Evolutionary conservation across 768 basidiomycete genomes (phyloP).

Genomic region (Tricholoma bakamatsutake): DNA sequence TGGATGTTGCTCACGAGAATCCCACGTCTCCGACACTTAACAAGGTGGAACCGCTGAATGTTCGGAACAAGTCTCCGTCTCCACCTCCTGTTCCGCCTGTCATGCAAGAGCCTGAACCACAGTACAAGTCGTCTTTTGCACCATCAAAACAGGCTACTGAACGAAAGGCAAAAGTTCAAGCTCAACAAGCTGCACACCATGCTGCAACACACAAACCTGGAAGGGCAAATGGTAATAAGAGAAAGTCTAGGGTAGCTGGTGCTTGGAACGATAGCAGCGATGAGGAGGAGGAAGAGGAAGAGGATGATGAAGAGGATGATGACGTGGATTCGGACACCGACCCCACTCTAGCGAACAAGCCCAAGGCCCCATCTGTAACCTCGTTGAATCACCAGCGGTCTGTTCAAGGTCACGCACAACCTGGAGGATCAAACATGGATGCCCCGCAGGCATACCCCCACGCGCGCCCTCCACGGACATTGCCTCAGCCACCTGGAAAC

Average conservation of each 20-base stretch:
- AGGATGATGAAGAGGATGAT: constrained; percentile 66
- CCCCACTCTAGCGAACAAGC: constrained; percentile 23
- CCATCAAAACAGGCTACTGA: constrained; percentile 80
- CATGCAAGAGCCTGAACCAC: constrained; percentile 17
- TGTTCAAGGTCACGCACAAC: constrained; percentile 20
- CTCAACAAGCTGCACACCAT: constrained; percentile 76
- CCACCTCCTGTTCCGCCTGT: constrained; percentile 20
- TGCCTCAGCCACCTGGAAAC: constrained; percentile 58
- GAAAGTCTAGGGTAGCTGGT: constrained; percentile 51
- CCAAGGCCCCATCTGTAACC: constrained; percentile 11
- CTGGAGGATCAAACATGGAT: constrained; percentile 19
- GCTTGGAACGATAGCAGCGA: constrained; percentile 72
- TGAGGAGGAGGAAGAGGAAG: constrained; percentile 83
- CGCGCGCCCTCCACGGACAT: constrained; percentile 51
- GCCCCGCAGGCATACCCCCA: constrained; percentile 31
- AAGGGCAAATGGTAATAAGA: constrained; percentile 55
- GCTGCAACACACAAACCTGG: constrained; percentile 76
- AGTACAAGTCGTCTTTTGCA: constrained; percentile 84
- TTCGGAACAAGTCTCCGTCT: constrained; percentile 22
- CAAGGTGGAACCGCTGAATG: constrained; percentile 31
- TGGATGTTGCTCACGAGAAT: constrained; percentile 44
- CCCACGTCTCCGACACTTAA: constrained; percentile 23
- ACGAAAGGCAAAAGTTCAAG: constrained; percentile 78
- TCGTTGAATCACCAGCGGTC: constrained; percentile 21
- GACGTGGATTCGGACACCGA: constrained; percentile 63